A percentile compares a stretch with the other conserved stretches of the same genome.
Evolutionary conservation across 2,329 filamentous ascomycete genomes (phyloP).

Genomic region (Parastagonospora avenae): DNA sequence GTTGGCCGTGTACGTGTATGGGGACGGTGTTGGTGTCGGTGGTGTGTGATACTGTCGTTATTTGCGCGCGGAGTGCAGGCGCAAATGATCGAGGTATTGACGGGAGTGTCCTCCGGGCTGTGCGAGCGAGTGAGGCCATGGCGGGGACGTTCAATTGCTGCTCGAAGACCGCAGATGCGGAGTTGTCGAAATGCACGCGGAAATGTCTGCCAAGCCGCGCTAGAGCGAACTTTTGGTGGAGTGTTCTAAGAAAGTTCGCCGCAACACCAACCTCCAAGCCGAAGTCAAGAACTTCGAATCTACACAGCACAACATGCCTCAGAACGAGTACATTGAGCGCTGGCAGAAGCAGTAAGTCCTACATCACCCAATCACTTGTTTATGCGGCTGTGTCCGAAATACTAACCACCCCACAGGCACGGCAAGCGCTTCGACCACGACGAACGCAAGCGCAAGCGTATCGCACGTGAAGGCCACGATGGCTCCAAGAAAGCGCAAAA

Average conservation of each 20-base stretch:
- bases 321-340: conserved; percentile 80
- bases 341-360: conserved; percentile 66
- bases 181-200: conserved; percentile 14
- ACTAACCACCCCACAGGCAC: conserved; percentile 31
- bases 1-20: conserved; percentile 55
- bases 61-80: conserved; percentile 55
- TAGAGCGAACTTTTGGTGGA: conserved; percentile 28
- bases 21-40: conserved; percentile 46
- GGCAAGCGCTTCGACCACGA: conserved; percentile 73
- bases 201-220: conserved; percentile 23
- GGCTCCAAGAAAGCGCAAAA: conserved; percentile 90
- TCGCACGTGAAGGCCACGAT: conserved; percentile 87
- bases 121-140: conserved; percentile 54
- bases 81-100: conserved; percentile 63
- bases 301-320: conserved; percentile 74
- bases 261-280: conserved; percentile 10
- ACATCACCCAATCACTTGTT: background rate
- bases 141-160: conserved; percentile 23
- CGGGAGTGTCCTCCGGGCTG: conserved; percentile 64
- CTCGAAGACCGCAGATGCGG: conserved; percentile 13
- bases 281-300: conserved; percentile 9
- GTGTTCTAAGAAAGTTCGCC: conserved; percentile 20
- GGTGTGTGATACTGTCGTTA: conserved; percentile 50
- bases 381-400: background rate
- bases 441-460: conserved; percentile 84